Evolutionary conservation across 192 early-diverging fungal species (phyloP).

Genomic region (Fimicolochytrium jonesii): DNA sequence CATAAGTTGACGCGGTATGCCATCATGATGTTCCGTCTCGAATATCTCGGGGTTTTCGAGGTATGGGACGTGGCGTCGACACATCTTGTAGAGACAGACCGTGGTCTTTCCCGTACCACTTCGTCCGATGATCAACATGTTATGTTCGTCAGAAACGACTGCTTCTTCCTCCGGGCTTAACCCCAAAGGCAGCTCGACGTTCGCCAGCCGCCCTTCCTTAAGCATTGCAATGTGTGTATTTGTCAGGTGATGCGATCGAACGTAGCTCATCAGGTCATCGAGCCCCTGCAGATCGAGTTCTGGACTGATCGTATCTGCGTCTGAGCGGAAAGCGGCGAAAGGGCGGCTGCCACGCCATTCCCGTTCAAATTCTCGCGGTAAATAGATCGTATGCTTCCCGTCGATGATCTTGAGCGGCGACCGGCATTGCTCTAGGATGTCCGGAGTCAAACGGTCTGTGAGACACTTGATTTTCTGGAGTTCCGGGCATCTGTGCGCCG

Average conservation of each 20-base stretch:
- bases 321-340: not conserved
- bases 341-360: not conserved
- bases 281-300: not conserved
- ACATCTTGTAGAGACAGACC: not conserved
- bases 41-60: not conserved
- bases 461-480: not conserved
- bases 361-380: not conserved
- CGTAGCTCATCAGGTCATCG: not conserved
- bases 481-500: not conserved
- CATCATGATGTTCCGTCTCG: not conserved
- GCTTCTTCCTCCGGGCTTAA: not conserved
- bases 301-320: not conserved
- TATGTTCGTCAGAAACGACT: not conserved
- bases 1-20: constrained; percentile 1
- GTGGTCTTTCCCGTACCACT: constrained; percentile 9
- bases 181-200: not conserved
- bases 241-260: not conserved
- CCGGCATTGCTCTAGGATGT: not conserved
- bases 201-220: not conserved
- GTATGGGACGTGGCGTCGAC: not conserved
- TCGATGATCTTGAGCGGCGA: not conserved
- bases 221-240: not conserved
- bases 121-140: not conserved
- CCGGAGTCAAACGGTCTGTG: not conserved
- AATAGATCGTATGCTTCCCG: not conserved